Evolutionary conservation across 2,329 filamentous ascomycete genomes (phyloP), one percentile per base, ranked within the genome.

Genomic region (Penicillium sp.): DNA sequence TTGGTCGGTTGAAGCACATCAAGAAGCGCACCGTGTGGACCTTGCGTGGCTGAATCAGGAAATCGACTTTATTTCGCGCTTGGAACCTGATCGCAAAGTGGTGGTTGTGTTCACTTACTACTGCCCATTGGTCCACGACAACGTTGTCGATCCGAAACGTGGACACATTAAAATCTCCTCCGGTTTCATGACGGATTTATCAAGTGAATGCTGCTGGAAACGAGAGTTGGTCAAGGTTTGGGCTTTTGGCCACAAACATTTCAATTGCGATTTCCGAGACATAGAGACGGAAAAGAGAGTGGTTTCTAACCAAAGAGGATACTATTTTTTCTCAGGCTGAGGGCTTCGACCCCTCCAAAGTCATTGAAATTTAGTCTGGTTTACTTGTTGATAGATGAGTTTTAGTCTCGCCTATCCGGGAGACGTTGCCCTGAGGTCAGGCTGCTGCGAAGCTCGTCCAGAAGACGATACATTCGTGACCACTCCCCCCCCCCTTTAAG

Each of bases 201-300:
- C 52, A 0, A 38, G 33, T 6, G 61, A 73, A 49, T 6, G 9
- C 1, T 74, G 71, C 51, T 73, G 66, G 66, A 62, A 33, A 13
- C 62, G 52, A 39, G 41, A 41, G 0, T 55, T 41, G 1, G 71
- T 74, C 11, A 66, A 58, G 47, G 11, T 68, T 1, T 74, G 72
- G 72, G 72, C 64, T 5, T 74, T 73, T 61, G 71, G 72, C 4
- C 72, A 75, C 53, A 74, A 71, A 6, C 72, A 74, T 54, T 71
- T 60, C 50, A 72, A 68, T 49, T 72, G 67, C 54, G 56, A 62
- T 13, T 72, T 67, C 45, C 60, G 53, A 45, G 56, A 61, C 43
- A 5, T 47, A 27, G 27, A 45, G 4, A 49, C 35, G 13, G 52
- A 51, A 12, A 59, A 55, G 48, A 55, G 58, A 28, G 58, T 70